Conservation (phyloP, 2,329 filamentous ascomycete species). For the Aspergillus ibericus region DNA sequence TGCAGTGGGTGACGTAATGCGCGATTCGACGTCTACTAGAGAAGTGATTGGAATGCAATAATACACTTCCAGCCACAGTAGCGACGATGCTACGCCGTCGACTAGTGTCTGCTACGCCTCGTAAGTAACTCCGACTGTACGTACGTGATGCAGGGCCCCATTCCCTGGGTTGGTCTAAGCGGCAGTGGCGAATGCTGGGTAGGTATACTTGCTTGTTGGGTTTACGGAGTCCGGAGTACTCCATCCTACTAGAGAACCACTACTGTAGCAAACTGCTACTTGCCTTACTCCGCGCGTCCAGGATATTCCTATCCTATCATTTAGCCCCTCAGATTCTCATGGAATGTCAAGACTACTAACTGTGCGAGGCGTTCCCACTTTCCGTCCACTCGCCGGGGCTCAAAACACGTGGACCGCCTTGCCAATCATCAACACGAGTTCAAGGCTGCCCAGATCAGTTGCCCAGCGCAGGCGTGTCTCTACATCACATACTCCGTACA, state of each 20-base stretch:
- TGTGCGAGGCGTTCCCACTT: not conserved
- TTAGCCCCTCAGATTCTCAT: not conserved
- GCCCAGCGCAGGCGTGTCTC: not conserved
- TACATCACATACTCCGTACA: not conserved
- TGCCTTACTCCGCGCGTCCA: not conserved
- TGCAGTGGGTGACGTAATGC: no score
- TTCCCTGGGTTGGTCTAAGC: not conserved
- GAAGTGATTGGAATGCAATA: not conserved
- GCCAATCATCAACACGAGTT: conserved; percentile 7
- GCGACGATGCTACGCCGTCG: not conserved
- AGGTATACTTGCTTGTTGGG: not conserved
- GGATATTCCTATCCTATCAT: not conserved
- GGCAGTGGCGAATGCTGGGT: conserved; percentile 1
- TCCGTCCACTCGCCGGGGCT: not conserved
- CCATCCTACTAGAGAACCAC: not conserved
- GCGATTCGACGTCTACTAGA: no score
- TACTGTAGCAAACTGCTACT: not conserved
- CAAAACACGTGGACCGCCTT: conserved; percentile 6
- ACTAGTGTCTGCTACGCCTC: conserved; percentile 1
- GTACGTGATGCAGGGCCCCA: not conserved
- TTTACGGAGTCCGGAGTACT: not conserved
- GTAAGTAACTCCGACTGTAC: not conserved
- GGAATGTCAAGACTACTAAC: no score
- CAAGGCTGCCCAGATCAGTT: conserved; percentile 1
- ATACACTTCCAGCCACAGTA: not conserved